Percentiles rank a stretch among this genome's conserved stretches.
phyloP scores from a whole-genome alignment of 2,329 filamentous ascomycete species.

The Colletotrichum tofieldiae region DNA sequence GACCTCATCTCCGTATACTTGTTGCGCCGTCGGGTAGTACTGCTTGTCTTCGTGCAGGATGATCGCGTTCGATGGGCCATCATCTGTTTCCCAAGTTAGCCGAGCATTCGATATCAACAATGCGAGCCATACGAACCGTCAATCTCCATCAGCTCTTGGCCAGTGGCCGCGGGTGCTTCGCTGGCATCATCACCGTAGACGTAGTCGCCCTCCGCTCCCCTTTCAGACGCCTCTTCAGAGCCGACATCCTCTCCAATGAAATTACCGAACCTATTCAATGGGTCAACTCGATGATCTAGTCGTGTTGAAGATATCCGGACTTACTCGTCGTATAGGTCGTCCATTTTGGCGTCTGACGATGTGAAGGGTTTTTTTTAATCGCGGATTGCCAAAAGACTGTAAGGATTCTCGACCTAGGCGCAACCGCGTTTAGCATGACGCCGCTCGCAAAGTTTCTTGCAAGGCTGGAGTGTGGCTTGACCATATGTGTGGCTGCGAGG shows the following conservation, averaged over 20 bases:
- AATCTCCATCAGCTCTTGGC: slow-evolving; percentile 93
- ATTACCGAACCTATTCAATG: slow-evolving; percentile 86
- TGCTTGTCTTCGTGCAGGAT: slow-evolving; percentile 99
- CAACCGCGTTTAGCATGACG: slow-evolving; percentile 40
- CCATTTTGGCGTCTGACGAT: slow-evolving; percentile 70
- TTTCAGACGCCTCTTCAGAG: slow-evolving; percentile 89
- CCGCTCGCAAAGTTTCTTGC: slow-evolving; percentile 44
- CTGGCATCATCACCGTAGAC: slow-evolving; percentile 85
- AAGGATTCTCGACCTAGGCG: slow-evolving; percentile 24
- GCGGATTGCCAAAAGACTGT: slow-evolving; percentile 21
- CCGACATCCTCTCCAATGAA: slow-evolving; percentile 93
- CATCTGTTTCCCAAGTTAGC: slow-evolving; percentile 49
- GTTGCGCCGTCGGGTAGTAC: slow-evolving; percentile 98
- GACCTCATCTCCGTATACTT: slow-evolving; percentile 94
- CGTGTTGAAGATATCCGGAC: slow-evolving; percentile 33
- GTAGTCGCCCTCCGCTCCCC: slow-evolving; percentile 82
- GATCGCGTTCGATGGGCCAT: slow-evolving; percentile 95
- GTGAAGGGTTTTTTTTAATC: slow-evolving; percentile 1
- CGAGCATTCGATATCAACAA: not conserved
- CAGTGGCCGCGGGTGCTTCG: slow-evolving; percentile 74
- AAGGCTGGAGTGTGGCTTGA: slow-evolving; percentile 37
- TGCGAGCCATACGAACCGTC: slow-evolving; percentile 71
- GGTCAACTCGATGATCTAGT: not conserved
- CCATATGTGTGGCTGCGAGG: slow-evolving; percentile 38
- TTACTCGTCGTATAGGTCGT: slow-evolving; percentile 97